Base-by-base conservation (phyloP, 2,329 filamentous ascomycete species). In the Davidsoniella neocaledoniae region DNA sequence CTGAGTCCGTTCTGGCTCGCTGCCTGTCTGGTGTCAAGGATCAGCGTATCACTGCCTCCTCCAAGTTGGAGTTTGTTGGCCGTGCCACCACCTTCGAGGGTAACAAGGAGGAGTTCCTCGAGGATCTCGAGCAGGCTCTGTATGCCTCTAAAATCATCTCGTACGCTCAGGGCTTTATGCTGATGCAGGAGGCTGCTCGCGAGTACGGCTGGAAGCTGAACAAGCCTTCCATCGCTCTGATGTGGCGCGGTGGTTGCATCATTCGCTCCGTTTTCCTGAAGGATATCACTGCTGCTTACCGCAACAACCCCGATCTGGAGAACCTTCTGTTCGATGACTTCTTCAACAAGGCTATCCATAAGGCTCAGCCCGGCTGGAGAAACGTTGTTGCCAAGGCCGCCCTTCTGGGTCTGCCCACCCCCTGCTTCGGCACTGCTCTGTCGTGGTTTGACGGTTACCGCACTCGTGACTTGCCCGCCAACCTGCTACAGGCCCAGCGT, bases 121-220 rank as follows among this genome's bases (percentile, higher is more conserved):
- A 86, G 59, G 88, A 98, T 69, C 85, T 98, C 48, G 91, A 98
- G 77, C 91, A 98, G 76, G 91, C 90, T 58, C 80, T 98, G 55
- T 98, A 98, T 66, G 91, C 91, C 58, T 96, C 90, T 63, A 98
- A 98, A 84, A 98, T 98, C 66, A 95, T 98, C 70, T 98, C 91
- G 17, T 98, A 98, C 67, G 87, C 91, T 57, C 91, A 98, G 73
- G 91, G 91, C 66, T 98, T 98, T 79, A 96, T 96, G 90, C 79
- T 98, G 64, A 96, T 98, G 79, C 90, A 96, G 74, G 83, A 94
- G 72, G 90, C 91, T 60, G 91, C 90, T 68, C 87, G 83, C 70
- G 86, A 96, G 68, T 98, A 93, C 74, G 69, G 71, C 60, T 98
- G 91, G 91, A 95, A 95, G 79, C 83, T 98, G 60, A 95, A 98